Evolutionary conservation across 163 green algal species (phyloP).

Genomic region (Chloroidium sp.): DNA sequence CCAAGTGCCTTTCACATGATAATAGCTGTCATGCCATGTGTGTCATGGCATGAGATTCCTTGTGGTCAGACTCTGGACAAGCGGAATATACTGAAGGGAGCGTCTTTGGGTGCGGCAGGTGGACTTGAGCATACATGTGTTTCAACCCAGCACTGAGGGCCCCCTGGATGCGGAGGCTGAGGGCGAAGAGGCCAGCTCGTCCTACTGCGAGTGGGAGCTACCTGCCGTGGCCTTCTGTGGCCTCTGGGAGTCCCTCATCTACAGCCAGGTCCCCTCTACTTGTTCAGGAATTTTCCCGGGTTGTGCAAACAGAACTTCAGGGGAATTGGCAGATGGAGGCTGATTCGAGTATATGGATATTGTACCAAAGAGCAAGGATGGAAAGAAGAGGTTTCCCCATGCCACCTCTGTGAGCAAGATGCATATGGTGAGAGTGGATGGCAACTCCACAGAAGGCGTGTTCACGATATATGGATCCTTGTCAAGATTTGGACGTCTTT

Average conservation of each 20-base stretch:
- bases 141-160: slow-evolving; percentile 8
- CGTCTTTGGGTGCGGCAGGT: slow-evolving; percentile 1
- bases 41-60: neutral
- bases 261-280: slow-evolving; percentile 35
- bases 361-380: neutral
- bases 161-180: slow-evolving; percentile 2
- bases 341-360: neutral
- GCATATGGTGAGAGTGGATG: neutral
- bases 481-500: neutral
- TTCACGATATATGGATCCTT: neutral
- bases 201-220: slow-evolving; percentile 61
- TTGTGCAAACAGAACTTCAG: too few species aligned
- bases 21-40: neutral
- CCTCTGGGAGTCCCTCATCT: slow-evolving; percentile 74
- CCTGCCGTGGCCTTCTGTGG: slow-evolving; percentile 48
- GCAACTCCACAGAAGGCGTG: neutral
- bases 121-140: slow-evolving; percentile 3
- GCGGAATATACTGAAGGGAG: neutral
- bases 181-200: neutral
- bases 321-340: slow-evolving; percentile 21
- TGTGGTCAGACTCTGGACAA: neutral
- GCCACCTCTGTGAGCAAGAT: too few species aligned
- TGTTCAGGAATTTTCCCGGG: too few species aligned
- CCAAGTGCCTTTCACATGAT: neutral
- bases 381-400: neutral